Percentiles rank a stretch among this genome's conserved stretches.
phyloP scores from a whole-genome alignment of 2,329 filamentous ascomycete species.

The Fusarium beomiforme region DNA sequence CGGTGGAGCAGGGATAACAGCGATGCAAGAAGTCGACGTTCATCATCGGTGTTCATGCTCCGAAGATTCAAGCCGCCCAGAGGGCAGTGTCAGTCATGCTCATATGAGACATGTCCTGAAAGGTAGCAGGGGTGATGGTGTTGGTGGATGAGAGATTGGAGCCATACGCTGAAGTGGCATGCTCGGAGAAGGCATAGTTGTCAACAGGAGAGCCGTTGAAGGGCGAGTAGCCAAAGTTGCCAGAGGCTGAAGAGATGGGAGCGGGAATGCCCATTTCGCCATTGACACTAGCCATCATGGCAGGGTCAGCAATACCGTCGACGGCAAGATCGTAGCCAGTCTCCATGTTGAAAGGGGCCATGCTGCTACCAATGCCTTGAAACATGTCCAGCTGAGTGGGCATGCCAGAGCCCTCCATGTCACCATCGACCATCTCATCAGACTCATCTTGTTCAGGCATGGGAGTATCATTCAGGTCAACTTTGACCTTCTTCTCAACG shows the following conservation, averaged over 20 bases:
- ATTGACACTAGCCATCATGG: slow-evolving; percentile 31
- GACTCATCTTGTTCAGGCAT: slow-evolving; percentile 47
- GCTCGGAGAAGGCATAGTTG: slow-evolving; percentile 42
- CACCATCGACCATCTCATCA: slow-evolving; percentile 40
- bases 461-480: slow-evolving; percentile 52
- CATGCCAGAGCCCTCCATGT: slow-evolving; percentile 28
- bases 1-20: slow-evolving; percentile 24
- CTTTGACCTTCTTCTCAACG: slow-evolving; percentile 59
- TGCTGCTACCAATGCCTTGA: slow-evolving; percentile 37
- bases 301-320: slow-evolving; percentile 29
- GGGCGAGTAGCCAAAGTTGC: slow-evolving; percentile 35
- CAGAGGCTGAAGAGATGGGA: slow-evolving; percentile 42
- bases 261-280: slow-evolving; percentile 31
- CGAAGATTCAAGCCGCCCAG: slow-evolving; percentile 28
- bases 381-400: slow-evolving; percentile 36
- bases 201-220: slow-evolving; percentile 40
- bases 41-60: slow-evolving; percentile 6
- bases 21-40: slow-evolving; percentile 22
- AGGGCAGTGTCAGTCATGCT: slow-evolving; percentile 31
- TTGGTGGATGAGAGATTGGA: slow-evolving; percentile 43
- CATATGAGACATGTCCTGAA: slow-evolving; percentile 41
- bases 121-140: slow-evolving; percentile 42
- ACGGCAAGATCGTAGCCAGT: slow-evolving; percentile 37
- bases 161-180: slow-evolving; percentile 39
- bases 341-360: slow-evolving; percentile 36